phyloP scores from a whole-genome alignment of 1,284 basidiomycete species.

The Pholiota adiposa region DNA sequence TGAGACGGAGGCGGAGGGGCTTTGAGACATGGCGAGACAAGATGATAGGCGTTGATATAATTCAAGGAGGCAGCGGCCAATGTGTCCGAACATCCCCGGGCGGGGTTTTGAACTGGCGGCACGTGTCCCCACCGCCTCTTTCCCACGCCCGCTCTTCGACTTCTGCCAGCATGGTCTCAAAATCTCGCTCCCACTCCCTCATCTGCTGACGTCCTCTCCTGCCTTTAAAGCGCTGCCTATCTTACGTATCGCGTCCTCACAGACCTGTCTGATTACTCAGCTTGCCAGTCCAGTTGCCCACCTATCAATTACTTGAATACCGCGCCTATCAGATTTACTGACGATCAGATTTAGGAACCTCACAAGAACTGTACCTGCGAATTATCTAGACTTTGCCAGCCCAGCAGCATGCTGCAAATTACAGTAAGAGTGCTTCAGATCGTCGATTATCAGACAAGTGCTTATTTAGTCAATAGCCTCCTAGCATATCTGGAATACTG shows the following conservation, averaged over 20 bases:
- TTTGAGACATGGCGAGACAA: conserved; percentile 44
- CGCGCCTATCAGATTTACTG: conserved; percentile 8
- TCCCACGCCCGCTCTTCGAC: conserved; percentile 18
- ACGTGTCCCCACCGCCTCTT: conserved; percentile 26
- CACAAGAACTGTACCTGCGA: conserved; percentile 21
- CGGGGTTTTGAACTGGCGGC: conserved; percentile 20
- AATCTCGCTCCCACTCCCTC: not conserved
- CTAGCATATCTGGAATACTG: conserved; percentile 7
- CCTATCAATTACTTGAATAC: conserved; percentile 14
- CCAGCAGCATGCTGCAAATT: conserved; percentile 27
- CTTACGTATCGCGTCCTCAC: too few relatives aligned
- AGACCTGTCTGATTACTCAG: conserved; percentile 6
- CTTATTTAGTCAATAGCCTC: conserved; percentile 1
- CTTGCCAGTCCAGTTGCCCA: conserved; percentile 27
- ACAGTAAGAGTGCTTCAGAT: conserved; percentile 18
- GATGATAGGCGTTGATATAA: conserved; percentile 24
- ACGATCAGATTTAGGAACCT: conserved; percentile 18
- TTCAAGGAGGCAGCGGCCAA: conserved; percentile 25
- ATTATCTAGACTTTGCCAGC: conserved; percentile 16
- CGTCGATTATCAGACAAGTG: not conserved
- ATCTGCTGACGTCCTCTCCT: not conserved
- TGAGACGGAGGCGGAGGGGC: conserved; percentile 44
- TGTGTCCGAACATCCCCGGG: conserved; percentile 29
- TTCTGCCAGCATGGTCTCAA: conserved; percentile 14
- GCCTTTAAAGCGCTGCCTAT: conserved; percentile 1